A percentile compares a stretch with the other conserved stretches of the same genome.
Evolutionary conservation across 306 rosid species (phyloP).

Genomic region (Acacia confusa): DNA sequence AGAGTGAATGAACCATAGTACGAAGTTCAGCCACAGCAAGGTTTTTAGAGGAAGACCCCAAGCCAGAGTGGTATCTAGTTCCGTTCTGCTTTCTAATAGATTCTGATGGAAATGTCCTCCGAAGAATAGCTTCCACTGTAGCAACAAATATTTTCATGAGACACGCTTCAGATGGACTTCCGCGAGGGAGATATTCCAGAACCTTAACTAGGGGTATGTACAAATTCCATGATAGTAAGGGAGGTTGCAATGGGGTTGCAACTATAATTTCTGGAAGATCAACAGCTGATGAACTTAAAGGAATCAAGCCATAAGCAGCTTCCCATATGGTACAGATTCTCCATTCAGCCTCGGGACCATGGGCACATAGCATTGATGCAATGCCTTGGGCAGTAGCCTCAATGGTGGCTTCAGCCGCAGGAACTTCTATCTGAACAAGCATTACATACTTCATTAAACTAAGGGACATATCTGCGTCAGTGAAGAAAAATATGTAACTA

Average conservation of each 20-base stretch:
- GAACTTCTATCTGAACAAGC: slow-evolving; percentile 45
- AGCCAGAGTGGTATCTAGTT: slow-evolving; percentile 49
- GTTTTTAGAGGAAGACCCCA: slow-evolving; percentile 72
- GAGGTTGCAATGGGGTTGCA: slow-evolving; percentile 87
- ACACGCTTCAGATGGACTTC: slow-evolving; percentile 94
- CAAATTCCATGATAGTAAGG: slow-evolving; percentile 82
- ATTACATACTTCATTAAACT: slow-evolving; percentile 12
- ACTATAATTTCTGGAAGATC: slow-evolving; percentile 91
- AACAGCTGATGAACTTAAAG: slow-evolving; percentile 79
- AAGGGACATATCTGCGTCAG: not conserved
- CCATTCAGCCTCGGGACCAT: slow-evolving; percentile 95
- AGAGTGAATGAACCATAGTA: slow-evolving; percentile 90
- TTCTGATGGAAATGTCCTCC: slow-evolving; percentile 76
- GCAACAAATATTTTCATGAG: slow-evolving; percentile 90
- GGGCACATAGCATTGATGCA: slow-evolving; percentile 91
- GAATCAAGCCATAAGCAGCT: slow-evolving; percentile 90
- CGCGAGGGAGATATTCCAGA: slow-evolving; percentile 88
- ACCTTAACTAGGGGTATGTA: slow-evolving; percentile 89
- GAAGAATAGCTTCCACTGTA: slow-evolving; percentile 85
- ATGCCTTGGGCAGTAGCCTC: slow-evolving; percentile 96
- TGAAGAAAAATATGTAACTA: not conserved
- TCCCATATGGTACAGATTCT: slow-evolving; percentile 95
- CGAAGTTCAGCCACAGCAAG: slow-evolving; percentile 91
- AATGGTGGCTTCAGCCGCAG: slow-evolving; percentile 72
- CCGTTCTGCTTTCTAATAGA: slow-evolving; percentile 57